Conservation (phyloP, 495 filamentous ascomycete species). For the Podospora conica region DNA sequence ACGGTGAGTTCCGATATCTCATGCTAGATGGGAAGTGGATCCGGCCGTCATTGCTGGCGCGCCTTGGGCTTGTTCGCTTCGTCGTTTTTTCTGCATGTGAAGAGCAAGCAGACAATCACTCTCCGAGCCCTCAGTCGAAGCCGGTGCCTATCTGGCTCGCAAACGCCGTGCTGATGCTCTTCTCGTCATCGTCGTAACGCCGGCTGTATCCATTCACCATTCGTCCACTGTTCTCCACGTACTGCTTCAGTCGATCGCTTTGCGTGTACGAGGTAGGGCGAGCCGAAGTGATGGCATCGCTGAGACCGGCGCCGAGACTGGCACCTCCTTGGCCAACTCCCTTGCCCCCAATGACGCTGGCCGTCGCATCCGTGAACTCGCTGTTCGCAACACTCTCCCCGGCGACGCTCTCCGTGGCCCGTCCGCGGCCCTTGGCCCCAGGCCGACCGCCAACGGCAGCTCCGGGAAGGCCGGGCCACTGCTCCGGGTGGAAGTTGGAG, state of each 20-base stretch:
- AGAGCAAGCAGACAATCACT: constrained; percentile 12
- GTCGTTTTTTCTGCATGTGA: constrained; percentile 14
- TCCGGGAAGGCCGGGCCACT: constrained; percentile 78
- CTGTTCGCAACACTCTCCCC: constrained; percentile 87
- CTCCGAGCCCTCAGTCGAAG: constrained; percentile 66
- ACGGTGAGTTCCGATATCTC: constrained; percentile 9
- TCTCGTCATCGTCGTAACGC: constrained; percentile 86
- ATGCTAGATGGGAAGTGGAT: constrained; percentile 13
- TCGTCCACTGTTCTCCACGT: constrained; percentile 67
- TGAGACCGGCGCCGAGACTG: constrained; percentile 71
- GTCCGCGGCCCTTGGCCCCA: constrained; percentile 50
- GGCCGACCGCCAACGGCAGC: constrained; percentile 52
- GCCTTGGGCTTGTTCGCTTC: constrained; percentile 9
- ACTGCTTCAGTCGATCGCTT: constrained; percentile 71
- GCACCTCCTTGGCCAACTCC: constrained; percentile 69
- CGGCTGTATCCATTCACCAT: constrained; percentile 69
- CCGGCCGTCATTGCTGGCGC: constrained; percentile 9
- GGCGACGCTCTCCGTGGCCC: constrained; percentile 68
- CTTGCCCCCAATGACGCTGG: constrained; percentile 64
- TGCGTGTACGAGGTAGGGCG: constrained; percentile 44
- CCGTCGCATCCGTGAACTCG: constrained; percentile 74
- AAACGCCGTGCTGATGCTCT: constrained; percentile 92
- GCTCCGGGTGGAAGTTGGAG: constrained; percentile 76
- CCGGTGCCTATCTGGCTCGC: constrained; percentile 81
- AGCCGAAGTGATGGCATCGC: constrained; percentile 49